These are phyloP conservation scores for Flaveria brownii DNA, from an alignment of 129 eudicot species.

Conservation along the genomic window DNA sequence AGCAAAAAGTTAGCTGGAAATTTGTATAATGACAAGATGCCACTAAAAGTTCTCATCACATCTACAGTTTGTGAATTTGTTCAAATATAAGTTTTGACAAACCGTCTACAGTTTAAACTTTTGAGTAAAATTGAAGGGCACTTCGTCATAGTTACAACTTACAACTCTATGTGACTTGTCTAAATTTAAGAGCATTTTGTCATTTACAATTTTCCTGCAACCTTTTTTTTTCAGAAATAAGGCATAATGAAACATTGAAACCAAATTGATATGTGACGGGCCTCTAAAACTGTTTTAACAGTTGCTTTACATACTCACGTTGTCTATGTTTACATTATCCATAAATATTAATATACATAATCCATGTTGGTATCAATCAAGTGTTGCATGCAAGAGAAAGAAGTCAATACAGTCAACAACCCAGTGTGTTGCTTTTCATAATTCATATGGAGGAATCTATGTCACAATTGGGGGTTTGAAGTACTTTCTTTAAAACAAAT, in stretches of 20 bases:
- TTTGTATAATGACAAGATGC: background rate
- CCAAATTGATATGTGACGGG: constrained; percentile 1
- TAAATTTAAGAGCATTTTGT: background rate
- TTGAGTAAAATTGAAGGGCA: too few species aligned
- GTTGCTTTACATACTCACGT: background rate
- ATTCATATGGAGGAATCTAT: background rate
- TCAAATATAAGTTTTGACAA: background rate
- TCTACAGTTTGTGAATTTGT: background rate
- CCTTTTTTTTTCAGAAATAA: background rate
- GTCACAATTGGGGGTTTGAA: constrained; percentile 1
- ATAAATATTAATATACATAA: background rate
- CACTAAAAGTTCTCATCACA: background rate
- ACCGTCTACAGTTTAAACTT: background rate
- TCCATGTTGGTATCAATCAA: background rate
- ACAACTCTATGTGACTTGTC: background rate
- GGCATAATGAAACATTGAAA: background rate
- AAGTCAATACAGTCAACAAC: background rate
- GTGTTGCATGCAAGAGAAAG: constrained; percentile 15
- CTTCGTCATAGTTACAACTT: background rate
- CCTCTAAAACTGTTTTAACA: background rate
- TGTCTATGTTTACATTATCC: background rate
- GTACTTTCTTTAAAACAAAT: too few species aligned
- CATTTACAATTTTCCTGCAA: background rate
- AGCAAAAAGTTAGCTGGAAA: background rate
- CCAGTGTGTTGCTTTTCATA: background rate